These are phyloP conservation scores for Blechomonas ayalai DNA, from an alignment of 208 protist species.

Conservation along the genomic window DNA sequence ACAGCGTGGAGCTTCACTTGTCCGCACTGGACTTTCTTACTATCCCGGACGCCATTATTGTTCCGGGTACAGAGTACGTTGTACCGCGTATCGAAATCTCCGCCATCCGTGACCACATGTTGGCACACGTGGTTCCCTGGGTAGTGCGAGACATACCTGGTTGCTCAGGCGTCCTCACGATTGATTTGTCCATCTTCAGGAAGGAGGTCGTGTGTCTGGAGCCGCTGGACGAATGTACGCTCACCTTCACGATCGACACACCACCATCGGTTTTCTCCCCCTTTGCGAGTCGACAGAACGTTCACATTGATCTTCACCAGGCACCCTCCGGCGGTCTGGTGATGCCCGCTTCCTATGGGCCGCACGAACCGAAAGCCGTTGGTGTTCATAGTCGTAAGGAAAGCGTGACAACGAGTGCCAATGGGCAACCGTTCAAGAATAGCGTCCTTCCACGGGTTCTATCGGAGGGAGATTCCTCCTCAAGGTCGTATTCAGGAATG, in stretches of 20 bases:
- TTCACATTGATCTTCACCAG: too few relatives aligned
- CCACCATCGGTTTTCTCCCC: neutral
- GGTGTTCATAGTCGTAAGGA: too few relatives aligned
- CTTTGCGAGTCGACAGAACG: too few relatives aligned
- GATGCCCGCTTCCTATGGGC: too few relatives aligned
- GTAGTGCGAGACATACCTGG: slow-evolving; percentile 51
- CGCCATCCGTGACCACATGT: slow-evolving; percentile 24
- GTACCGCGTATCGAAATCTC: slow-evolving; percentile 77
- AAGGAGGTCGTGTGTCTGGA: slow-evolving; percentile 46
- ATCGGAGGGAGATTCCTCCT: too few relatives aligned
- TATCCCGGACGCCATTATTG: slow-evolving; percentile 57
- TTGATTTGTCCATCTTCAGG: slow-evolving; percentile 53
- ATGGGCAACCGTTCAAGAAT: too few relatives aligned
- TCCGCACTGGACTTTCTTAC: slow-evolving; percentile 45
- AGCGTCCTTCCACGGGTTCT: too few relatives aligned
- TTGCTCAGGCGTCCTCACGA: slow-evolving; percentile 40
- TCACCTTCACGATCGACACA: slow-evolving; percentile 30
- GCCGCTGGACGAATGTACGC: slow-evolving; percentile 67
- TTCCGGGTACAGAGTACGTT: slow-evolving; percentile 69
- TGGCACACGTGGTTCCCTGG: slow-evolving; percentile 47
- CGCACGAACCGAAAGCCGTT: too few relatives aligned
- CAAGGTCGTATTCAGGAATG: too few relatives aligned
- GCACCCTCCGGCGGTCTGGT: too few relatives aligned
- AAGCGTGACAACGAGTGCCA: too few relatives aligned
- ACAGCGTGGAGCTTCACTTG: slow-evolving; percentile 75